A percentile compares a stretch with the other conserved stretches of the same genome.
These are phyloP conservation scores for Vicia sativa DNA, from an alignment of 306 rosid genomes.

Conservation along the genomic window DNA sequence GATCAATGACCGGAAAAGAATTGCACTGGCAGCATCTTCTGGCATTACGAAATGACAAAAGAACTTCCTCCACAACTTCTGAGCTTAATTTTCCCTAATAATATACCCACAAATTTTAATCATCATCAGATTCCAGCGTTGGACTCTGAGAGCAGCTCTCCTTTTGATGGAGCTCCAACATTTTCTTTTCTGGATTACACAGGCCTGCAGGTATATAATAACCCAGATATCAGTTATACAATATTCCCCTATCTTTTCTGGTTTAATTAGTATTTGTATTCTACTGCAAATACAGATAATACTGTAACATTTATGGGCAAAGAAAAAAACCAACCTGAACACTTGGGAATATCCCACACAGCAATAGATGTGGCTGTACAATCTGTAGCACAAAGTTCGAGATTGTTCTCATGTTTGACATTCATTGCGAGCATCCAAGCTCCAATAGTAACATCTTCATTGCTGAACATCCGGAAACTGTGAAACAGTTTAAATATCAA, in stretches of 20 bases:
- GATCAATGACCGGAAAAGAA: neutral
- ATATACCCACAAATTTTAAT: slow-evolving; percentile 39
- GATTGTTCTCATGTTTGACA: slow-evolving; percentile 84
- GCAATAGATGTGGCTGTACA: slow-evolving; percentile 88
- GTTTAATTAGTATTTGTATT: too few relatives aligned
- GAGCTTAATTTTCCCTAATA: slow-evolving; percentile 40
- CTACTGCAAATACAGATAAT: too few relatives aligned
- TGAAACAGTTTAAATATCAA: neutral
- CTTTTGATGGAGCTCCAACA: slow-evolving; percentile 82
- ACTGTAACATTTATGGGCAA: slow-evolving; percentile 16
- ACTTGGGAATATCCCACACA: slow-evolving; percentile 97
- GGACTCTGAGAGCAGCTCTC: slow-evolving; percentile 76
- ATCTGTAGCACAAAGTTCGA: slow-evolving; percentile 61
- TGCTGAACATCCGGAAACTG: slow-evolving; percentile 99
- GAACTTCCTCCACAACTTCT: slow-evolving; percentile 35
- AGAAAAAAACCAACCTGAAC: slow-evolving; percentile 77
- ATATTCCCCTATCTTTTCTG: too few relatives aligned
- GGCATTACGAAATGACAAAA: slow-evolving; percentile 23
- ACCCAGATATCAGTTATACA: slow-evolving; percentile 29
- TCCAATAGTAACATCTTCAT: slow-evolving; percentile 97
- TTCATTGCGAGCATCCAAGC: slow-evolving; percentile 99
- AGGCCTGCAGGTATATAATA: slow-evolving; percentile 59
- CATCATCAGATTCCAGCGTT: slow-evolving; percentile 64
- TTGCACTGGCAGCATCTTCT: neutral
- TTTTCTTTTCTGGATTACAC: slow-evolving; percentile 75